These are phyloP conservation scores for Cenchrus fungigraminus DNA, from an alignment of 176 grass and related monocot genomes.

Conservation along the genomic window DNA sequence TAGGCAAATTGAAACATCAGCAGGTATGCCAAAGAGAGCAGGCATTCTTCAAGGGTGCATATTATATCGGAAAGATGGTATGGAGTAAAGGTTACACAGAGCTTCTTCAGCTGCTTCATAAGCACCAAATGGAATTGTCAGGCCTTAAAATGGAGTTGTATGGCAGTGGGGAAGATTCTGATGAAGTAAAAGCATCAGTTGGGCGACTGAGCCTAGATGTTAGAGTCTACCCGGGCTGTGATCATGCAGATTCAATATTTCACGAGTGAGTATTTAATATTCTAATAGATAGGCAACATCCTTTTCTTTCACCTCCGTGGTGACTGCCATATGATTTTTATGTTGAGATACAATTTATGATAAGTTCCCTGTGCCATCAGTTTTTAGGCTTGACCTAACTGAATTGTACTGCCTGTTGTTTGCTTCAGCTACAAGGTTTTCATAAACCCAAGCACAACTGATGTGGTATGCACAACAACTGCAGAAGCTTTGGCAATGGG, in stretches of 20 bases:
- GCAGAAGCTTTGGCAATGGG: constrained; percentile 95
- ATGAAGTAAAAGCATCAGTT: constrained; percentile 71
- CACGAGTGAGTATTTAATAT: constrained; percentile 66
- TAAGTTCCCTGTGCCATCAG: constrained; percentile 17
- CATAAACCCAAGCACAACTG: constrained; percentile 96
- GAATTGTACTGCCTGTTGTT: constrained; percentile 1
- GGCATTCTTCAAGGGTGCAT: constrained; percentile 81
- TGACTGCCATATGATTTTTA: constrained; percentile 25
- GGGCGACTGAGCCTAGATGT: constrained; percentile 64
- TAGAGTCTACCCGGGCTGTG: constrained; percentile 76
- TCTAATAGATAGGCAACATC: constrained; percentile 2
- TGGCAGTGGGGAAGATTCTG: constrained; percentile 89
- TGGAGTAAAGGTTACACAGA: constrained; percentile 98
- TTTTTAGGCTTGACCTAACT: constrained; percentile 13
- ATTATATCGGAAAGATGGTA: constrained; percentile 99
- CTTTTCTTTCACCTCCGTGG: background rate
- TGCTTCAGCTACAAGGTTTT: constrained; percentile 95
- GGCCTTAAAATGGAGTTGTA: constrained; percentile 91
- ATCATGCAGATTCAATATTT: constrained; percentile 94
- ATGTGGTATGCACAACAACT: constrained; percentile 97
- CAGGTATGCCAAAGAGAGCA: constrained; percentile 52
- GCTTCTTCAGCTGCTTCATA: constrained; percentile 74
- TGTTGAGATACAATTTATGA: background rate
- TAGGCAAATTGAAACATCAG: constrained; percentile 78
- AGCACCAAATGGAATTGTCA: constrained; percentile 66